These are phyloP conservation scores for Tolypocladium sp. DNA, from an alignment of 2,329 filamentous ascomycete species.

Conservation along the genomic window DNA sequence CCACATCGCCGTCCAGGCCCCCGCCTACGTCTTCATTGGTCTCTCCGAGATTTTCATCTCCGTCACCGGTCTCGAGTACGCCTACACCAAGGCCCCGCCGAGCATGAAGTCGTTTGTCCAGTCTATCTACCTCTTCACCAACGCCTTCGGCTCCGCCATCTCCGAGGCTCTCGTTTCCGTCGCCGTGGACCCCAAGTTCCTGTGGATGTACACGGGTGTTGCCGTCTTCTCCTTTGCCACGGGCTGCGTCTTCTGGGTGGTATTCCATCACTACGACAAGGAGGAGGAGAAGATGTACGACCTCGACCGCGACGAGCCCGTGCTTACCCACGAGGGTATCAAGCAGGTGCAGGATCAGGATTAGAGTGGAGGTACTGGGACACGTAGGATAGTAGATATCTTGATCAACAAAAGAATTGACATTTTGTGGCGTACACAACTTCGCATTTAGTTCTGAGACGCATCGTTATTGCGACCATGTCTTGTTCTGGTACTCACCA, in stretches of 20 bases:
- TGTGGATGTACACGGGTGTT: conserved; percentile 59
- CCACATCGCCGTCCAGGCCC: conserved; percentile 43
- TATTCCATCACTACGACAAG: conserved; percentile 27
- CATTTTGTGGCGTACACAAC: background rate
- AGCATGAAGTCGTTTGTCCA: conserved; percentile 57
- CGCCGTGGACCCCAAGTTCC: conserved; percentile 53
- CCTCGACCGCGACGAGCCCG: conserved; percentile 24
- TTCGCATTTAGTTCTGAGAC: background rate
- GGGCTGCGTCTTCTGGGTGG: conserved; percentile 42
- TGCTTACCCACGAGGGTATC: background rate
- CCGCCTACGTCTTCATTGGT: conserved; percentile 49
- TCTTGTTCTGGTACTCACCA: background rate
- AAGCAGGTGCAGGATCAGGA: background rate
- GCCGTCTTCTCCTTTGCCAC: conserved; percentile 35
- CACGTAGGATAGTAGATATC: background rate
- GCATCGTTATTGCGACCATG: background rate
- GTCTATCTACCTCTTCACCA: conserved; percentile 51
- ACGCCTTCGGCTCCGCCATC: conserved; percentile 48
- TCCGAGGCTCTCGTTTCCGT: conserved; percentile 51
- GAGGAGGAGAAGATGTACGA: conserved; percentile 29
- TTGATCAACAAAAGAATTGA: background rate
- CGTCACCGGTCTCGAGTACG: conserved; percentile 63
- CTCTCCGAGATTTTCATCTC: conserved; percentile 54
- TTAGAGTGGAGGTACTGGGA: too few relatives aligned
- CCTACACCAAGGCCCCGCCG: conserved; percentile 62